Evolutionary conservation across 2,329 filamentous ascomycete species (phyloP), one percentile per base, ranked within the genome.

Genomic region (Cercospora zeae-maydis): DNA sequence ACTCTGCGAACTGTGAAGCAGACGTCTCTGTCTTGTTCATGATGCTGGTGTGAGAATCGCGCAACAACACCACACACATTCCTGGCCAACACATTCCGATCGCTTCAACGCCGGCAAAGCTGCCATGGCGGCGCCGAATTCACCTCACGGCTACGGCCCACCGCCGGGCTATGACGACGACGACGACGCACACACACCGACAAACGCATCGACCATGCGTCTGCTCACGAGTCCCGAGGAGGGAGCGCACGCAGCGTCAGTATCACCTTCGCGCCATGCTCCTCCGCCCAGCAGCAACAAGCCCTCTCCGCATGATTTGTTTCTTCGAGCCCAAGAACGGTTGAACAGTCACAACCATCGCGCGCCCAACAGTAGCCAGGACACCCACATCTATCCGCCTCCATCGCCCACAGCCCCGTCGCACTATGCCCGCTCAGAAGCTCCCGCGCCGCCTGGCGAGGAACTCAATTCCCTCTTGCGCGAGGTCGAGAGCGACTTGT

Each of bases 131-230:
- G 58, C 64, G n/a, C 66, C 69, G 33, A 62, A 67, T 33, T 49
- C 61, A 45, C 66, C 66, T 27, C 59, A 65, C 53, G 68, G 68
- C 71, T 74, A 73, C 61, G 72, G 69, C 13, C 72, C 72, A 16
- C 79, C 79, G 53, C 79, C 80, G 65, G 74, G 77, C 69, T 82
- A 82, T 68, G 77, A 79, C 64, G 78, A 81, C 49, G 78, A 81
- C 49, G 47, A 59, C 30, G 14, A 27, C 24, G 24, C 45, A 51
- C 42, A 59, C 57, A 68, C 67, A 3, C 62, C 62, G 36, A 64
- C 49, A n/a, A 55, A 61, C 30, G 58, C 58, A 24, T 75, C 79
- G 60, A 80, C 78, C 51, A 81, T 83, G 80, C 79, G 80, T 63
- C 74, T 82, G 71, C 76, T 83, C 75, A 80, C 80, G 66, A 77